Base-by-base conservation (phyloP, 1,284 basidiomycete genomes). In the Microbotryum intermedium region DNA sequence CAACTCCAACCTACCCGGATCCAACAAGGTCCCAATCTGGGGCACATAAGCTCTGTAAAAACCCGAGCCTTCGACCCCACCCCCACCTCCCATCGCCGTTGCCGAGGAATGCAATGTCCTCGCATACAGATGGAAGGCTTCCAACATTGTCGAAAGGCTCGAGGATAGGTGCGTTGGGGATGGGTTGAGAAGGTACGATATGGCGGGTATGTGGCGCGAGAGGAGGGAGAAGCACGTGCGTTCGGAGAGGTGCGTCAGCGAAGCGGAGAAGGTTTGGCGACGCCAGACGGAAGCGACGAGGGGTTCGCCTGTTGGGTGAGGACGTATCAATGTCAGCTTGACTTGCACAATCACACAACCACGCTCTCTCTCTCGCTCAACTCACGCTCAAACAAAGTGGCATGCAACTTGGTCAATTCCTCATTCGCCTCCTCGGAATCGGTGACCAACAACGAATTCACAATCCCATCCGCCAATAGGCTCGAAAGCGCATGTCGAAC, bases 241-340 rank as follows among this genome's bases (percentile, higher is more conserved):
- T 3, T 82, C 80, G 1, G 85, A 83, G 72, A 83, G 85, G 0
- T 79, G 72, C 53, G 88, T 86, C 54, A 89, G 84, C 4, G 87
- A 86, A 0, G 87, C 87, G 8, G 84, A 83, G 74, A 88, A 87
- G 4, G 87, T 89, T 72, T 90, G 87, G 6, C 87, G 81, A 13
- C 87, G 81, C 87, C 87, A 90, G 13, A 89, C 87, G 50, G 82
- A 81, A 2, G 87, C 87, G 20, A 89, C 86, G 5, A 85, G 84
- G 11, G 87, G 82, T 70, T 88, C 86, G 52, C 85, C 86, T 88
- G 66, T 48, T 7, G 18, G 21, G 25, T 25, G 1, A 16, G 39
- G 29, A 53, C 29, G 28, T 45, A 42, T 50, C 4, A 8, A 52
- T 29, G n/a, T 42, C 44, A 49, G 18, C 11, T 25, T 47, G n/a